Percentiles rank a stretch among this genome's conserved stretches.
These are phyloP conservation scores for Apiospora saccharicola DNA, from an alignment of 2,329 filamentous ascomycete genomes.

Conservation along the genomic window DNA sequence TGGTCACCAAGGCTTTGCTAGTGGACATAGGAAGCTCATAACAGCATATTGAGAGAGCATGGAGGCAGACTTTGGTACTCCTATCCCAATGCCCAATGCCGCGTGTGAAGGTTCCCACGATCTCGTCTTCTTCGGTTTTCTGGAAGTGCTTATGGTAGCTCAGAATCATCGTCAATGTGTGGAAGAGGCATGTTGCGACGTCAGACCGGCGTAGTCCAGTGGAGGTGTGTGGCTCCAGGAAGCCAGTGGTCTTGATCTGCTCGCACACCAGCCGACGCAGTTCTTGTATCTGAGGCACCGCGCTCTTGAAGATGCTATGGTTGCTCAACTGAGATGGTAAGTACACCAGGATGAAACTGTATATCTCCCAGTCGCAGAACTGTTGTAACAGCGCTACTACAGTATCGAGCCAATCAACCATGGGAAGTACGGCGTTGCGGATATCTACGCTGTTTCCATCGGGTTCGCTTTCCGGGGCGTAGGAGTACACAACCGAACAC, in stretches of 20 bases:
- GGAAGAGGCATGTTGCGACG: slow-evolving; percentile 87
- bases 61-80: slow-evolving; percentile 91
- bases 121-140: slow-evolving; percentile 86
- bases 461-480: slow-evolving; percentile 30
- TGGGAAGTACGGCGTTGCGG: slow-evolving; percentile 58
- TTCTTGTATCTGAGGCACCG: slow-evolving; percentile 77
- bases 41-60: slow-evolving; percentile 92
- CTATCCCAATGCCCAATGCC: slow-evolving; percentile 86
- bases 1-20: slow-evolving; percentile 82
- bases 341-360: slow-evolving; percentile 88
- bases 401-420: slow-evolving; percentile 77
- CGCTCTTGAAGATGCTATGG: slow-evolving; percentile 80
- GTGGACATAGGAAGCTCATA: slow-evolving; percentile 91
- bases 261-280: slow-evolving; percentile 82
- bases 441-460: slow-evolving; percentile 30
- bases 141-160: slow-evolving; percentile 89
- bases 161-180: slow-evolving; percentile 85
- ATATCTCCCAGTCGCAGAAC: slow-evolving; percentile 87
- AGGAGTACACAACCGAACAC: slow-evolving; percentile 60
- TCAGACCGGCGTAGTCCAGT: slow-evolving; percentile 86
- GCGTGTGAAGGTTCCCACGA: slow-evolving; percentile 84
- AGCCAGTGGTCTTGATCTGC: slow-evolving; percentile 78
- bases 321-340: slow-evolving; percentile 89
- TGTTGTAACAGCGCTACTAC: slow-evolving; percentile 77
- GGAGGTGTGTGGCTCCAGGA: slow-evolving; percentile 81